These are phyloP conservation scores for Fusarium nygamai DNA, from an alignment of 2,329 filamentous ascomycete species.

Conservation along the genomic window DNA sequence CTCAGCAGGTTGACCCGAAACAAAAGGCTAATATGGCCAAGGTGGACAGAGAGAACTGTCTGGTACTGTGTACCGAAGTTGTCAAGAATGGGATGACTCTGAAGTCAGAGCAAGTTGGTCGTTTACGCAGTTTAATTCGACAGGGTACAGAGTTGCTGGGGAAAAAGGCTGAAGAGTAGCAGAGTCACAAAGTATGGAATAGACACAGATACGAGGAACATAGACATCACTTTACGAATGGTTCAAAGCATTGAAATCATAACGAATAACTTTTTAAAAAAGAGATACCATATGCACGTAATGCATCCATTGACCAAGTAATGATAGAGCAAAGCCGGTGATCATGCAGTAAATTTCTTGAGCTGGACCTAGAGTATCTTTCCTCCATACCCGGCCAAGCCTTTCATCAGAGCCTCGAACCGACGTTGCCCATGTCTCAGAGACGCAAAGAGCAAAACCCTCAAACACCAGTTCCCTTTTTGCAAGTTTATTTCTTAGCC, in stretches of 20 bases:
- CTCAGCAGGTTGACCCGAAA: slow-evolving; percentile 58
- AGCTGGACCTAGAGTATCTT: slow-evolving; percentile 55
- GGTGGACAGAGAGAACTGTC: slow-evolving; percentile 68
- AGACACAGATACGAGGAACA: neutral
- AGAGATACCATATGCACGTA: slow-evolving; percentile 31
- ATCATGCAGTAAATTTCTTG: slow-evolving; percentile 56
- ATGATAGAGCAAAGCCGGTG: slow-evolving; percentile 50
- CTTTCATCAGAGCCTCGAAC: slow-evolving; percentile 51
- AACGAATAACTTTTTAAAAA: slow-evolving; percentile 36
- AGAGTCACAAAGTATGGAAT: neutral
- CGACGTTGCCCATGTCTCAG: slow-evolving; percentile 51
- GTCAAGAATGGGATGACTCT: slow-evolving; percentile 56
- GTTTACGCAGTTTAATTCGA: slow-evolving; percentile 61
- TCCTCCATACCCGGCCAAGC: slow-evolving; percentile 50
- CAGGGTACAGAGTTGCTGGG: slow-evolving; percentile 59
- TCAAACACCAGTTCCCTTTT: slow-evolving; percentile 55
- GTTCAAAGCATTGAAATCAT: slow-evolving; percentile 4
- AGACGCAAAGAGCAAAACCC: slow-evolving; percentile 56
- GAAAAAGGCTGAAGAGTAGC: slow-evolving; percentile 35
- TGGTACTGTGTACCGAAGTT: slow-evolving; percentile 68
- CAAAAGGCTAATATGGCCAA: slow-evolving; percentile 57
- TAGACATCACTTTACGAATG: slow-evolving; percentile 1
- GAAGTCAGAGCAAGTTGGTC: slow-evolving; percentile 49
- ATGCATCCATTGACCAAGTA: slow-evolving; percentile 46
- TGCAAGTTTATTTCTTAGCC: slow-evolving; percentile 81